phyloP scores from a whole-genome alignment of 2,329 filamentous ascomycete species.

The Colletotrichum sp. region DNA sequence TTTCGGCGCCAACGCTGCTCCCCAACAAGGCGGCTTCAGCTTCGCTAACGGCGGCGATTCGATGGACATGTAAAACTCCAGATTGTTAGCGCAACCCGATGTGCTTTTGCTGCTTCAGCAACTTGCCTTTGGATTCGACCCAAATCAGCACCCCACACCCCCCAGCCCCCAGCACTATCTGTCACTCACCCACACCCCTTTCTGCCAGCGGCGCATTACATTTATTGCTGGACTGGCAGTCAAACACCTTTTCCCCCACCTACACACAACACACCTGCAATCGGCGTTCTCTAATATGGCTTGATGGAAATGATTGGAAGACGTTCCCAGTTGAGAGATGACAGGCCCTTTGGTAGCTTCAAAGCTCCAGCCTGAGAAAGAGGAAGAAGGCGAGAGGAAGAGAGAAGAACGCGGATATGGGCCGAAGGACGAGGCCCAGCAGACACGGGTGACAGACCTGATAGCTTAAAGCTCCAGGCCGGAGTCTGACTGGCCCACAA shows the following conservation, averaged over 20 bases:
- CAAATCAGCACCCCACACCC: not conserved
- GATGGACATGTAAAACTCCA: constrained; percentile 66
- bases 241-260: constrained; percentile 23
- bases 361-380: constrained; percentile 65
- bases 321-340: constrained; percentile 25
- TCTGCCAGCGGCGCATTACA: constrained; percentile 9
- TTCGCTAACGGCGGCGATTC: constrained; percentile 77
- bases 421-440: constrained; percentile 11
- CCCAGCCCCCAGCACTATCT: constrained; percentile 3
- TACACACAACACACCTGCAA: constrained; percentile 20
- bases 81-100: not conserved
- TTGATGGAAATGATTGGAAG: constrained; percentile 39
- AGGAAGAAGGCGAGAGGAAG: constrained; percentile 15
- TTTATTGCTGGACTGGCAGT: constrained; percentile 9
- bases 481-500: constrained; percentile 3
- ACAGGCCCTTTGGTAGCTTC: constrained; percentile 66
- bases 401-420: constrained; percentile 7
- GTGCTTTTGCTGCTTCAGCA: not conserved
- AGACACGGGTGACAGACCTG: not conserved
- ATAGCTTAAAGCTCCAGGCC: constrained; percentile 5
- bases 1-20: constrained; percentile 69
- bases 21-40: constrained; percentile 84
- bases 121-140: not conserved
- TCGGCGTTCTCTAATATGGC: constrained; percentile 38
- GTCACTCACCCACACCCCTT: constrained; percentile 5